Conservation (phyloP, 2,329 filamentous ascomycete genomes). For the Pyrenochaeta sp. region DNA sequence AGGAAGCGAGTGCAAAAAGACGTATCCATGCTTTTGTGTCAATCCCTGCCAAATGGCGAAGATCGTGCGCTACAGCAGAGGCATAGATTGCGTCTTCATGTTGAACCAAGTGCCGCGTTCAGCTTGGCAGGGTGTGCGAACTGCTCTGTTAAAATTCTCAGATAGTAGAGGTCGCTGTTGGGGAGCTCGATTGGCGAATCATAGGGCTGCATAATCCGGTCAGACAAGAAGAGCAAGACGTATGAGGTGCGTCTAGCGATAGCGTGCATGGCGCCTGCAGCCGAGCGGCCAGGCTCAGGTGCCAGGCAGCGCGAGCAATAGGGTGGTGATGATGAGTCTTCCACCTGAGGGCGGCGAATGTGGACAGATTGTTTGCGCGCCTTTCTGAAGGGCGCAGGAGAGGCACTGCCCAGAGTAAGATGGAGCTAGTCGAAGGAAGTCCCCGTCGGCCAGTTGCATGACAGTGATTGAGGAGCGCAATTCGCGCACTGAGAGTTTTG, state of each 20-base stretch:
- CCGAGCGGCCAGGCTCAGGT: constrained; percentile 24
- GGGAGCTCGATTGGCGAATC: constrained; percentile 32
- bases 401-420: constrained; percentile 6
- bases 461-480: constrained; percentile 7
- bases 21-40: neutral
- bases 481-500: neutral
- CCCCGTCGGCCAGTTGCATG: constrained; percentile 15
- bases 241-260: constrained; percentile 29
- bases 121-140: constrained; percentile 37
- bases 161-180: constrained; percentile 11
- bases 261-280: constrained; percentile 25
- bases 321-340: constrained; percentile 30
- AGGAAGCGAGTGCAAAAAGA: neutral
- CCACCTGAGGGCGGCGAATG: constrained; percentile 11
- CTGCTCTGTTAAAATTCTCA: constrained; percentile 22
- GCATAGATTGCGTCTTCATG: constrained; percentile 3
- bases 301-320: constrained; percentile 9
- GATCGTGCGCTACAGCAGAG: neutral
- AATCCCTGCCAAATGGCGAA: neutral
- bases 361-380: constrained; percentile 6
- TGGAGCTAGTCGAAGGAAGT: constrained; percentile 3
- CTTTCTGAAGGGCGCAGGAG: constrained; percentile 17
- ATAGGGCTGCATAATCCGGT: constrained; percentile 36
- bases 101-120: constrained; percentile 20
- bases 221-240: constrained; percentile 39